Evolutionary conservation across 2,329 filamentous ascomycete genomes (phyloP).

Genomic region (Paracamarosporium sp.): DNA sequence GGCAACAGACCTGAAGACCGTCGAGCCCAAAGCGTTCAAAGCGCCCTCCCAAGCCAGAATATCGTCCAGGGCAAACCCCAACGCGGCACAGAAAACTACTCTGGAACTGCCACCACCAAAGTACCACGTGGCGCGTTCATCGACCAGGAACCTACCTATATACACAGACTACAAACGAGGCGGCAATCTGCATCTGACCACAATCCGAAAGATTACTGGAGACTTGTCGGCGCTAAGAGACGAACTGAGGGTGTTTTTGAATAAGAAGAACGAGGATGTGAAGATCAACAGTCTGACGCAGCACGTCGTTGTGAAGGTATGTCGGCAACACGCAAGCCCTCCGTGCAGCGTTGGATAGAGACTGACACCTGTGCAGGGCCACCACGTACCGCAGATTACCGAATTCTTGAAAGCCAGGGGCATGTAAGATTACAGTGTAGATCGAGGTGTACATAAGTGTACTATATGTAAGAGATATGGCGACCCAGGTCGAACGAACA

Average conservation of each 20-base stretch:
- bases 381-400: slow-evolving; percentile 14
- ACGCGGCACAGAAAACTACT: slow-evolving; percentile 10
- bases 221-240: slow-evolving; percentile 68
- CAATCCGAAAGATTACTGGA: slow-evolving; percentile 81
- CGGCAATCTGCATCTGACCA: slow-evolving; percentile 76
- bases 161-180: slow-evolving; percentile 78
- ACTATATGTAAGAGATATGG: slow-evolving; percentile 5
- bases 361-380: slow-evolving; percentile 12
- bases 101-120: slow-evolving; percentile 45
- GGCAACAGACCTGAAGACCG: not conserved
- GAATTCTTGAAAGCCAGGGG: slow-evolving; percentile 17
- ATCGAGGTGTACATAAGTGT: not conserved
- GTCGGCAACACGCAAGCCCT: not conserved
- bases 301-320: slow-evolving; percentile 63
- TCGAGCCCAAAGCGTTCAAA: not conserved
- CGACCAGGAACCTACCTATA: slow-evolving; percentile 74
- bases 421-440: slow-evolving; percentile 8
- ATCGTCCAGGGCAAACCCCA: slow-evolving; percentile 11
- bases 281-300: slow-evolving; percentile 68
- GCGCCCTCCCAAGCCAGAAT: not conserved
- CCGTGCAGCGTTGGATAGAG: not conserved
- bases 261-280: slow-evolving; percentile 62
- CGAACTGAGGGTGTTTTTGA: slow-evolving; percentile 68
- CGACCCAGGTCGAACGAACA: not conserved
- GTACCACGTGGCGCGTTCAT: slow-evolving; percentile 77